Evolutionary conservation across 192 early-diverging fungal genomes (phyloP).

Genomic region (Coemansia sp.): DNA sequence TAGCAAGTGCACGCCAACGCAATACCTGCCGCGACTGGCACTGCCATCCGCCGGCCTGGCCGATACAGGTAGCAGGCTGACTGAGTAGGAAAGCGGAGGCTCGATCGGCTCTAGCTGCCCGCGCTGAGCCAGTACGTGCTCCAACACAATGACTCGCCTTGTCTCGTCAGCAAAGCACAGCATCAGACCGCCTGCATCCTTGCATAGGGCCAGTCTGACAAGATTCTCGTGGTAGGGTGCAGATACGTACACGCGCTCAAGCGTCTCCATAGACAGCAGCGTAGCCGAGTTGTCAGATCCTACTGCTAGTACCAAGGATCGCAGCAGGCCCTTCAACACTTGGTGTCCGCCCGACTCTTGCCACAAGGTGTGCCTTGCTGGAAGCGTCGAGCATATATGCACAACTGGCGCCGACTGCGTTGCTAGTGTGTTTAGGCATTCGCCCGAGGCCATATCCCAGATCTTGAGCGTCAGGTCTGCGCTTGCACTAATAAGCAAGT

Average conservation of each 20-base stretch:
- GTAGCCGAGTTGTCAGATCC: constrained; percentile 40
- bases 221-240: constrained; percentile 27
- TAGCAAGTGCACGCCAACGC: constrained; percentile 6
- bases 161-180: constrained; percentile 33
- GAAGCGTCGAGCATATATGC: constrained; percentile 12
- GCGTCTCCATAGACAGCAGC: constrained; percentile 25
- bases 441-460: constrained; percentile 31
- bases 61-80: background rate
- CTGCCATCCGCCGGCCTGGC: background rate
- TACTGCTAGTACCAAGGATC: constrained; percentile 35
- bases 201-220: constrained; percentile 16
- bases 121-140: constrained; percentile 7
- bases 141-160: constrained; percentile 13
- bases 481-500: constrained; percentile 45
- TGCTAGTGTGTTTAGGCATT: constrained; percentile 27
- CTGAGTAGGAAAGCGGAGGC: background rate
- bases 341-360: constrained; percentile 19
- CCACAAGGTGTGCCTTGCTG: constrained; percentile 18
- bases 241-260: constrained; percentile 36
- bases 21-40: background rate
- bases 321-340: constrained; percentile 4
- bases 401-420: constrained; percentile 45
- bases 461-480: constrained; percentile 49
- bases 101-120: constrained; percentile 1
- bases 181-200: constrained; percentile 16